phyloP scores from a whole-genome alignment of 2,329 filamentous ascomycete species.

The Fusarium neocosmosporiellum region DNA sequence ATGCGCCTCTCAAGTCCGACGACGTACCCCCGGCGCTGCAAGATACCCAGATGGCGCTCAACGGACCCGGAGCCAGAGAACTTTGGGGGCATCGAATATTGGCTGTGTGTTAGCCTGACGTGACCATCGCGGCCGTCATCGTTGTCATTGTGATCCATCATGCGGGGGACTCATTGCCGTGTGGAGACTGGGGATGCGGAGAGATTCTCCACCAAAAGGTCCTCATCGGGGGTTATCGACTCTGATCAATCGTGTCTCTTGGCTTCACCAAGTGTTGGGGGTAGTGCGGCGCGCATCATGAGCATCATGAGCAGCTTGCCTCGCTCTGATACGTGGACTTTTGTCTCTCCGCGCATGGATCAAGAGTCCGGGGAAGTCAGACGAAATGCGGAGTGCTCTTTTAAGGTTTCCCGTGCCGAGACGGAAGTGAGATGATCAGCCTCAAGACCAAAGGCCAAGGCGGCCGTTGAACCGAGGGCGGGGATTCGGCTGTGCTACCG shows the following conservation, averaged over 20 bases:
- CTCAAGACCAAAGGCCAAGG: slow-evolving; percentile 30
- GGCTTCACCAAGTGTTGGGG: slow-evolving; percentile 6
- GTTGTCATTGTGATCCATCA: slow-evolving; percentile 17
- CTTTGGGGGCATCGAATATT: slow-evolving; percentile 31
- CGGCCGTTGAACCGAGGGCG: slow-evolving; percentile 15
- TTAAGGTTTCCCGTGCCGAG: slow-evolving; percentile 28
- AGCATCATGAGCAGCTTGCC: background rate
- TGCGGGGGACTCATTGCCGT: slow-evolving; percentile 37
- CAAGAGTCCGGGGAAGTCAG: slow-evolving; percentile 9
- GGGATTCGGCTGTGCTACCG: slow-evolving; percentile 31
- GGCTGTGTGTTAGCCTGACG: slow-evolving; percentile 2
- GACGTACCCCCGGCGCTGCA: slow-evolving; percentile 5
- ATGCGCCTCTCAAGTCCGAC: slow-evolving; percentile 10
- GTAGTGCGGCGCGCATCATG: slow-evolving; percentile 2
- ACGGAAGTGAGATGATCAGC: slow-evolving; percentile 31
- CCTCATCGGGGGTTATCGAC: slow-evolving; percentile 10
- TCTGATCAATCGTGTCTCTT: slow-evolving; percentile 12
- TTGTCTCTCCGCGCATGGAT: slow-evolving; percentile 26
- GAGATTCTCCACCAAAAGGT: slow-evolving; percentile 35
- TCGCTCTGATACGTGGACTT: slow-evolving; percentile 37
- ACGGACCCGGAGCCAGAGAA: background rate
- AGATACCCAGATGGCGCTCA: slow-evolving; percentile 19
- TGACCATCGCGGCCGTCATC: slow-evolving; percentile 10
- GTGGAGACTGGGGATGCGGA: slow-evolving; percentile 38
- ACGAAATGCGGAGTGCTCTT: slow-evolving; percentile 19